Evolutionary conservation across 345 rosid genomes (phyloP).

Genomic region (Boechera divaricarpa): DNA sequence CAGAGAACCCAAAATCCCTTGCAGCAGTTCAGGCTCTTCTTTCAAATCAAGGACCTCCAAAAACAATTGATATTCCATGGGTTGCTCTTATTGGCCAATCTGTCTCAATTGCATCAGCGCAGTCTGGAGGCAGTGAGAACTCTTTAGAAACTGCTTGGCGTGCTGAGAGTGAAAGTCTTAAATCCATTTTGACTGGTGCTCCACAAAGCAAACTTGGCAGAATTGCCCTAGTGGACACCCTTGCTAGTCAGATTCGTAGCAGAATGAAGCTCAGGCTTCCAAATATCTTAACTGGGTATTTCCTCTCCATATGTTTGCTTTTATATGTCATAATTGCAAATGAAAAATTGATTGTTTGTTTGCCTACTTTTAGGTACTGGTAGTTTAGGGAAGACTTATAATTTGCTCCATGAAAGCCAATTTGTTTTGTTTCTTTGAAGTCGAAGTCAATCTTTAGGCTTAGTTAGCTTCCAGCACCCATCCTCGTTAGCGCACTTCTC

Average conservation of each 20-base stretch:
- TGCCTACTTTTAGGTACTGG: constrained; percentile 7
- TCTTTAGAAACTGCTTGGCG: constrained; percentile 99
- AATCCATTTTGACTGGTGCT: constrained; percentile 78
- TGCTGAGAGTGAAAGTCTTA: constrained; percentile 92
- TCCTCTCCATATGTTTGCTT: constrained; percentile 45
- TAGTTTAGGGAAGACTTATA: constrained; percentile 15
- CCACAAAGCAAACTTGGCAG: constrained; percentile 96
- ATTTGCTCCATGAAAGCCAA: constrained; percentile 23
- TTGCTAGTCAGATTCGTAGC: constrained; percentile 88
- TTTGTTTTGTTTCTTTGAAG: constrained; percentile 19
- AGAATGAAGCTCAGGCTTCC: constrained; percentile 97
- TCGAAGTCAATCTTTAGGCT: constrained; percentile 29
- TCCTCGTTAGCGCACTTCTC: constrained; percentile 18
- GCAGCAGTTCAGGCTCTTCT: constrained; percentile 97
- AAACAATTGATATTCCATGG: constrained; percentile 95
- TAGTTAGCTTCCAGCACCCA: constrained; percentile 27
- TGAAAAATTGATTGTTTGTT: constrained; percentile 26
- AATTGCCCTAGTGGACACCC: constrained; percentile 85
- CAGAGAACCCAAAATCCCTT: constrained; percentile 83
- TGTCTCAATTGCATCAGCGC: constrained; percentile 86
- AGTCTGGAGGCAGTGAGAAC: constrained; percentile 76
- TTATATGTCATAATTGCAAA: constrained; percentile 18
- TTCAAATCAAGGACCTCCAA: constrained; percentile 89
- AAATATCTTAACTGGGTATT: constrained; percentile 90
- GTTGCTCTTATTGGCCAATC: constrained; percentile 98